A percentile compares a stretch with the other conserved stretches of the same genome.
Conservation (phyloP, 139 green algal species). For the Micromonas commoda region DNA sequence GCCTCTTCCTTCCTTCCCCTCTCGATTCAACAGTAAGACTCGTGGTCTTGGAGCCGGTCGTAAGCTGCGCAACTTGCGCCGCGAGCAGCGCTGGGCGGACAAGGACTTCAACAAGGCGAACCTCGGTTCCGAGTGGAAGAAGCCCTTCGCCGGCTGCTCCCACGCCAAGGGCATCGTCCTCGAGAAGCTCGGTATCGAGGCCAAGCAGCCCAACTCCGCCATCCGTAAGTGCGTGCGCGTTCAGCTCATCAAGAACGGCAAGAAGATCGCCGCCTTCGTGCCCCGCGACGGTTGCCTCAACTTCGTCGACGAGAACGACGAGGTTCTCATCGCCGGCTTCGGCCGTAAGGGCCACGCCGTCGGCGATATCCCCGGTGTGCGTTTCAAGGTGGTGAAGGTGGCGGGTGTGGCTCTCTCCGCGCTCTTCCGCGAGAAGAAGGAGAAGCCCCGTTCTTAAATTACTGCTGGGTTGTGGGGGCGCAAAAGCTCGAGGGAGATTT, state of each 20-base stretch:
- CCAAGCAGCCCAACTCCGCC: conserved; percentile 99
- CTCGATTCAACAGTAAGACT: conserved; percentile 78
- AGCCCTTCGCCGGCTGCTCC: conserved; percentile 98
- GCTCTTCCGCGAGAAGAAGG: conserved; percentile 98
- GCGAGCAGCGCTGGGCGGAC: conserved; percentile 91
- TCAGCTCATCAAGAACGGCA: conserved; percentile 99
- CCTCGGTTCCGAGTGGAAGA: conserved; percentile 97
- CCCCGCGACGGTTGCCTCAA: conserved; percentile 99
- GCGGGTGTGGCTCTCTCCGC: conserved; percentile 91
- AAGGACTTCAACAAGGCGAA: conserved; percentile 99
- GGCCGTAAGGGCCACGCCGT: conserved; percentile 94
- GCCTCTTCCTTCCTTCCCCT: background rate
- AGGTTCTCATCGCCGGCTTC: conserved; percentile 98
- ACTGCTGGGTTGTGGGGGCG: background rate
- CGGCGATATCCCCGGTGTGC: conserved; percentile 98
- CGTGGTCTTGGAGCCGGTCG: conserved; percentile 97
- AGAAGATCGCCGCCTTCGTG: conserved; percentile 99
- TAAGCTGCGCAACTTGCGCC: conserved; percentile 90
- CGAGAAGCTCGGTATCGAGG: conserved; percentile 99
- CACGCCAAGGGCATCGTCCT: conserved; percentile 99
- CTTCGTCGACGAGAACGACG: conserved; percentile 99
- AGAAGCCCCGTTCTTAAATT: conserved; percentile 82
- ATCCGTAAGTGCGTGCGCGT: conserved; percentile 99
- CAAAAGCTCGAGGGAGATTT: background rate
- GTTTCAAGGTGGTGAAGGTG: conserved; percentile 99